Percentiles rank a stretch among this genome's conserved stretches.
Conservation (phyloP, 306 rosid species). For the Quercus berberidifolia region DNA sequence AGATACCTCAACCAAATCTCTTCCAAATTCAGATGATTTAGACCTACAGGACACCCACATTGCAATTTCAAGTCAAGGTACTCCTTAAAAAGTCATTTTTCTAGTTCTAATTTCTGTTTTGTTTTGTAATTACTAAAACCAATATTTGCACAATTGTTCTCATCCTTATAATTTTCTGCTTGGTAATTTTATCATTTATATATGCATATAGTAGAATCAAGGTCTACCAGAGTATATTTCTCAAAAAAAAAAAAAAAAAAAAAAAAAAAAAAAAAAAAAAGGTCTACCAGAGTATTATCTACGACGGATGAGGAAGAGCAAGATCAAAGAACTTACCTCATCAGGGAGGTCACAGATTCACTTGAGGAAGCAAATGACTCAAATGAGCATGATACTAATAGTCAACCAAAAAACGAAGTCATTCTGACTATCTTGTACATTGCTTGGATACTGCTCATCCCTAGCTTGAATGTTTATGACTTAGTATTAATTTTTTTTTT, state of each 20-base stretch:
- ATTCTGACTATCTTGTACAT: not conserved
- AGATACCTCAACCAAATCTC: too few relatives aligned
- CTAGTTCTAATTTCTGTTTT: not conserved
- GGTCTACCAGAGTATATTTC: slow-evolving; percentile 59
- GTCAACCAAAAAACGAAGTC: too few relatives aligned
- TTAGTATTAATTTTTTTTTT: not conserved
- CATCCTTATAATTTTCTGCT: not conserved
- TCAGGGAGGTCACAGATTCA: slow-evolving; percentile 54
- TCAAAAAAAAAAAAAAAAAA: too few relatives aligned
- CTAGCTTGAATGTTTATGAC: not conserved
- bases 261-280: too few relatives aligned
- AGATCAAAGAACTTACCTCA: slow-evolving; percentile 42
- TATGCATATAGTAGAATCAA: slow-evolving; percentile 36
- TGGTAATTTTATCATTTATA: slow-evolving; percentile 16
- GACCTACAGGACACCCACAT: too few relatives aligned
- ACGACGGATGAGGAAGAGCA: slow-evolving; percentile 47
- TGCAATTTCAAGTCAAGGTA: too few relatives aligned
- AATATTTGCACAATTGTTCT: not conserved
- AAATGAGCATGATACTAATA: slow-evolving; percentile 2
- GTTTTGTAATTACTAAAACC: not conserved
- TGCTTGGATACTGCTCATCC: not conserved
- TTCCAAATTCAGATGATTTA: too few relatives aligned
- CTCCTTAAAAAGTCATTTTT: too few relatives aligned
- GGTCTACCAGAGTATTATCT: slow-evolving; percentile 60
- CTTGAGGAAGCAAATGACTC: slow-evolving; percentile 35